These are phyloP conservation scores for Xylaria telfairii DNA, from an alignment of 495 filamentous ascomycete species.

Conservation along the genomic window DNA sequence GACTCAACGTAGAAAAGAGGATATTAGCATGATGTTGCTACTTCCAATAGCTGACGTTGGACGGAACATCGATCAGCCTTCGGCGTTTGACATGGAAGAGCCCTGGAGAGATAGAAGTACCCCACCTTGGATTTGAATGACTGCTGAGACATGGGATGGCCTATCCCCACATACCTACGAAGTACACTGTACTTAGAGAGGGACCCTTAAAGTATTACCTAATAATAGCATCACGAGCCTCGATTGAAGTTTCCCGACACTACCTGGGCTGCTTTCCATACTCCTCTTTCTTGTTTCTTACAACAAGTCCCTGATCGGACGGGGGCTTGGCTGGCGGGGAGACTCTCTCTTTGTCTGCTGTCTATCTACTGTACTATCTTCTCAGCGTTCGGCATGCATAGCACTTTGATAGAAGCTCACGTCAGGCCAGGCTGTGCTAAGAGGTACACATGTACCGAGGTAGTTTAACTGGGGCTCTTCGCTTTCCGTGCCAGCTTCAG, in stretches of 20 bases:
- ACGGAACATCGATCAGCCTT: too few species aligned
- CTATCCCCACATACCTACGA: too few species aligned
- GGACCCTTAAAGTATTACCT: conserved; percentile 4
- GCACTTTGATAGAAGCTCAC: background rate
- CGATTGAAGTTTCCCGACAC: too few species aligned
- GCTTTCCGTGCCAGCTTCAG: background rate
- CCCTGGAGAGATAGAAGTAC: too few species aligned
- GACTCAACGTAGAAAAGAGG: background rate
- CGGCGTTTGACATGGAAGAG: too few species aligned
- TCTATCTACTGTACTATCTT: background rate
- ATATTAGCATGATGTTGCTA: background rate
- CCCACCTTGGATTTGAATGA: too few species aligned
- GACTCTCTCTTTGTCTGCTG: background rate
- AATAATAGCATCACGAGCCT: conserved; percentile 15
- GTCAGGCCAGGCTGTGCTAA: background rate
- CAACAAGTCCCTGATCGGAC: background rate
- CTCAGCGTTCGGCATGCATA: background rate
- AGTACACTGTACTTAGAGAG: too few species aligned
- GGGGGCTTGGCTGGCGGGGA: background rate
- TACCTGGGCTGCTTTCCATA: too few species aligned
- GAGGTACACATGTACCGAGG: background rate
- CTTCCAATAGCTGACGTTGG: too few species aligned
- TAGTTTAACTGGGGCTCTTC: background rate
- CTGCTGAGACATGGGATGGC: too few species aligned
- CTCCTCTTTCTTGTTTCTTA: background rate